Evolutionary conservation across 179 eudicot species (phyloP).

Genomic region (Amaranthus tricolor): DNA sequence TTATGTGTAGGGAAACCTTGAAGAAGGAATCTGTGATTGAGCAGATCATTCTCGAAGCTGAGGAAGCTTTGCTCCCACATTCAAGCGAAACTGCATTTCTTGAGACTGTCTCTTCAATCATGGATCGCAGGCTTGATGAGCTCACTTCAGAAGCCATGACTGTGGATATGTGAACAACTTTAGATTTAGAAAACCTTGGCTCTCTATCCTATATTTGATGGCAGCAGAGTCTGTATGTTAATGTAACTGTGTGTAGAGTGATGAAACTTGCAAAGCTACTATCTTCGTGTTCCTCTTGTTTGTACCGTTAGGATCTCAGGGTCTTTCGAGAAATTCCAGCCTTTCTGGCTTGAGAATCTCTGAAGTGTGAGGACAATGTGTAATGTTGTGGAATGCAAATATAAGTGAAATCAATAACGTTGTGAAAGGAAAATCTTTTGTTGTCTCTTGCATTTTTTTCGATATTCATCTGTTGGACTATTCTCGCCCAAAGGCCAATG

Average conservation of each 20-base stretch:
- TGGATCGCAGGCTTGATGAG: constrained; percentile 47
- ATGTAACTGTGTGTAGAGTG: constrained; percentile 26
- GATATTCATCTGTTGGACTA: too few species aligned
- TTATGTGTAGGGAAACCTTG: constrained; percentile 71
- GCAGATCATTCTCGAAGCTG: constrained; percentile 59
- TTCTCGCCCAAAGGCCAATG: too few species aligned
- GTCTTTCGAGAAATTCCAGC: constrained; percentile 8
- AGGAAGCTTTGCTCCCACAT: constrained; percentile 49
- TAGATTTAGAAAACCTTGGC: constrained; percentile 11
- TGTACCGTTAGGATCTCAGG: constrained; percentile 4
- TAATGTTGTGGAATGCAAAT: constrained; percentile 21
- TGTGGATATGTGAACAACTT: constrained; percentile 15
- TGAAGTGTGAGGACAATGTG: constrained; percentile 15
- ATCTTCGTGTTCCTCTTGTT: constrained; percentile 8
- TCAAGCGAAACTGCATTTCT: constrained; percentile 50
- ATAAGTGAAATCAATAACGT: constrained; percentile 17
- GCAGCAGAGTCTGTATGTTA: constrained; percentile 26
- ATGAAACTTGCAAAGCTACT: constrained; percentile 6
- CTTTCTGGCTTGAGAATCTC: constrained; percentile 12
- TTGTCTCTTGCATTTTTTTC: too few species aligned
- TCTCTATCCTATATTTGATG: constrained; percentile 34
- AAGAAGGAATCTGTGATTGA: constrained; percentile 72
- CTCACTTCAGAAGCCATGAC: constrained; percentile 17
- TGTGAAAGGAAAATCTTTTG: not conserved
- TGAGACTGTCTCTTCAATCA: constrained; percentile 43